Evolutionary conservation across 2,329 filamentous ascomycete genomes (phyloP), one percentile per base, ranked within the genome.

Genomic region (Hymenoscyphus infarciens): DNA sequence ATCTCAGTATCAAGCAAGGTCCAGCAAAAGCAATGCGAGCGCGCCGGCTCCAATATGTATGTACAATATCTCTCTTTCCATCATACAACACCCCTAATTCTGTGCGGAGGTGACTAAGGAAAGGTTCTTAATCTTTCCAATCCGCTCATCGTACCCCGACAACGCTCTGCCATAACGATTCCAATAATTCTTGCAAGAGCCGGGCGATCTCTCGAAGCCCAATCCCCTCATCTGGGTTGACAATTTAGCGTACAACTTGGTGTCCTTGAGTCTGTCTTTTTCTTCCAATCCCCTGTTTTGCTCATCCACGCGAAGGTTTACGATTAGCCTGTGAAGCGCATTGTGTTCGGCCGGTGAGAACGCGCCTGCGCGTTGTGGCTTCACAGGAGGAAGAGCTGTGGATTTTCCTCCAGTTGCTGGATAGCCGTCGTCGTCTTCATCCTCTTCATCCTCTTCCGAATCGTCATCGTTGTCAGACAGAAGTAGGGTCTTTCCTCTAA

Each of bases 151-250:
- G 27, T 62, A 63, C 6, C 35, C 53, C 2, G 25, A 42, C n/a
- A 29, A 27, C 0, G n/a, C 27, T 54, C 64, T 49, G 8, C 63
- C 64, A 11, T 58, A 42, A 3, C 67, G 56, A 8, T 59, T 60
- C 67, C 67, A 69, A 22, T 59, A 60, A 31, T 66, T 66, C 54
- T 69, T 69, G 55, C 61, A 63, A 16, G 64, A 66, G 29, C 27
- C 19, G 10, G 16, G 1, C 27, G 13, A 49, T 59, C 56, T 54
- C 5, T 58, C 3, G 11, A 56, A 59, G 11, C 62, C 59, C 19
- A 49, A 11, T 5, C 8, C 8, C 5, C 5, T 22, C 42, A 49
- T 49, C 2, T 49, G 3, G 10, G n/a, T 19, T 10, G n/a, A 22
- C n/a, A 22, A 10, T 22, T 25, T 22, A 4, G 5, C 19, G n/a